Base-by-base conservation (phyloP, 1,284 basidiomycete genomes). In the Austroboletus niveus region DNA sequence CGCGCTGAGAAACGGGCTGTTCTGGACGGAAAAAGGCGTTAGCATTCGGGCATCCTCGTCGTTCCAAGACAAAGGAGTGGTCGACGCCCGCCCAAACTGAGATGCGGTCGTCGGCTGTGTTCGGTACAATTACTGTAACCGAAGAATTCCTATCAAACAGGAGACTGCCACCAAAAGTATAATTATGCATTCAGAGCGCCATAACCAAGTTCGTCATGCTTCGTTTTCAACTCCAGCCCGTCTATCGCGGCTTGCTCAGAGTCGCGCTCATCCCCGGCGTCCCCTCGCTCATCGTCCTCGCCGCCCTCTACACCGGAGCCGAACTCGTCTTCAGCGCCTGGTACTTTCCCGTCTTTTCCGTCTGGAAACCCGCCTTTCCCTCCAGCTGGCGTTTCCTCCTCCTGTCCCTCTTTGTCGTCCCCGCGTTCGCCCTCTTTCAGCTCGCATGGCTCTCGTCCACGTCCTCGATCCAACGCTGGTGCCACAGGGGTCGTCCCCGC, bases 331-430 rank as follows among this genome's bases (percentile, higher is more conserved):
- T 63, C 38, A 51, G 48, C 9, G 4, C 17, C 1, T 45, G 41
- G 45, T 58, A 60, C 52, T 47, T 62, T 8, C 24, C 22, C 0
- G 1, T 44, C 0, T 17, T 36, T 0, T 22, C 8, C 15, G 45
- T 62, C 41, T 61, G 62, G 62, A 53, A 50, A 35, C 56, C 56
- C 2, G 59, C 51, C 1, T 61, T 61, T 36, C 62, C 60, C 1
- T 22, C 44, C 9, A 61, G 51, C 31, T 64, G 62, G 62, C 62
- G 60, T 31, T 7, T 60, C 1, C 0, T 61, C 1, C 44, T 63
- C 42, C 12, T 61, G 17, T 47, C 31, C 4, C n/a, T 64, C 22
- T 59, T 52, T 8, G 45, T 52, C 1, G 45, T 60, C 10, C 60
- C 60, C 11, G 12, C n/a, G 5, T 39, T 61, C 11, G 40, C 60